phyloP scores from a whole-genome alignment of 495 filamentous ascomycete species.

The Coniosporium apollinis region DNA sequence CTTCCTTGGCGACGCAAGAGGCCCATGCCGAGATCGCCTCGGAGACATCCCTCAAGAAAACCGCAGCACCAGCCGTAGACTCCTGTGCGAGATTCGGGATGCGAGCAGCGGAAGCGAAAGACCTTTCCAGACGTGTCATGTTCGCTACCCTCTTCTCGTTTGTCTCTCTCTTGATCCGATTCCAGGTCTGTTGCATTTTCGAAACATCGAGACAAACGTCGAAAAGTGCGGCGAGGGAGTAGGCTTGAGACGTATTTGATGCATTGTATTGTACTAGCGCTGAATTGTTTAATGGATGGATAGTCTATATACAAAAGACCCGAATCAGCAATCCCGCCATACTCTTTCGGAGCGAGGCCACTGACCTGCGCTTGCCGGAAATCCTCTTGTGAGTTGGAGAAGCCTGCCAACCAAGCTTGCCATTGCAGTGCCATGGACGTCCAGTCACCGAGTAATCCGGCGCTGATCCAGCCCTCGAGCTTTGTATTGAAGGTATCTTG shows the following conservation, averaged over 20 bases:
- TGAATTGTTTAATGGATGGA: conserved; percentile 51
- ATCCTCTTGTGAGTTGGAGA: conserved; percentile 1
- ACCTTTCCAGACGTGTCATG: conserved; percentile 54
- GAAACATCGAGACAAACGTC: conserved; percentile 34
- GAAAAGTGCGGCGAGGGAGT: conserved; percentile 27
- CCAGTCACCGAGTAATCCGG: too few relatives aligned
- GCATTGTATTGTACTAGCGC: conserved; percentile 25
- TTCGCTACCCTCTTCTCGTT: conserved; percentile 3
- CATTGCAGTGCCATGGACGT: too few relatives aligned
- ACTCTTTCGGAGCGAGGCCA: conserved; percentile 24
- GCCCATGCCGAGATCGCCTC: not conserved
- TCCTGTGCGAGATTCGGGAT: conserved; percentile 47
- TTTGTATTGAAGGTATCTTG: too few relatives aligned
- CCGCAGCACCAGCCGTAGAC: conserved; percentile 29
- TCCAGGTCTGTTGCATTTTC: conserved; percentile 11
- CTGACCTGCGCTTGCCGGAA: conserved; percentile 34
- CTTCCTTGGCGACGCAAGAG: not conserved
- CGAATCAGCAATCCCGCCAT: conserved; percentile 10
- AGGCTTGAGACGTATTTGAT: conserved; percentile 7
- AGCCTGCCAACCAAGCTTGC: too few relatives aligned
- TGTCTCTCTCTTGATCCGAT: conserved; percentile 3
- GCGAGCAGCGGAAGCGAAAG: conserved; percentile 34
- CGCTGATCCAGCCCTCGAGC: too few relatives aligned
- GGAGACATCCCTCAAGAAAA: conserved; percentile 10
- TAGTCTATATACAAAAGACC: conserved; percentile 29